phyloP scores from a whole-genome alignment of 2,329 filamentous ascomycete genomes.

The Xylaria sp. region DNA sequence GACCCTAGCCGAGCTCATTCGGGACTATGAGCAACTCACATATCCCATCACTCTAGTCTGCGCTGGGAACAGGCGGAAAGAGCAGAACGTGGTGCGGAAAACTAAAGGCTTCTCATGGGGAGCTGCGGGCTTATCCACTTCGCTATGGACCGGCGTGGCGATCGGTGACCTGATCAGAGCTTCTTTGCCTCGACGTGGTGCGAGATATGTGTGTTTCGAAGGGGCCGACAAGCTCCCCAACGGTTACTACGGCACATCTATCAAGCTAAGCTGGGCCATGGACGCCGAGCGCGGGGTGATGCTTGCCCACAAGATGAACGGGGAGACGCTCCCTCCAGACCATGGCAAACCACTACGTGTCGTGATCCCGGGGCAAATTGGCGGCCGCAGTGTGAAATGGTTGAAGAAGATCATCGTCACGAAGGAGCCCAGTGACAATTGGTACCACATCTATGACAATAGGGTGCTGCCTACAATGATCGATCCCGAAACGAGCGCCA shows the following conservation, averaged over 20 bases:
- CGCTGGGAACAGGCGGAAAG: slow-evolving; percentile 90
- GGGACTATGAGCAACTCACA: slow-evolving; percentile 82
- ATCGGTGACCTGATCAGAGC: slow-evolving; percentile 76
- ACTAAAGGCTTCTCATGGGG: slow-evolving; percentile 97
- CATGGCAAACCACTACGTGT: slow-evolving; percentile 86
- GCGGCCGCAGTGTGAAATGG: slow-evolving; percentile 94
- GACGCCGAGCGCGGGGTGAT: slow-evolving; percentile 86
- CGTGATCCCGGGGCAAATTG: slow-evolving; percentile 91
- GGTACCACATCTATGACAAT: slow-evolving; percentile 97
- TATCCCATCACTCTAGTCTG: slow-evolving; percentile 91
- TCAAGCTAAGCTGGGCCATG: slow-evolving; percentile 89
- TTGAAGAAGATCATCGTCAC: slow-evolving; percentile 84
- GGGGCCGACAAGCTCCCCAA: slow-evolving; percentile 90
- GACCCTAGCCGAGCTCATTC: slow-evolving; percentile 76
- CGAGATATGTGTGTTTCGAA: slow-evolving; percentile 89
- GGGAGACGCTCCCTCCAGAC: slow-evolving; percentile 80
- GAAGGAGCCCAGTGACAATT: slow-evolving; percentile 83
- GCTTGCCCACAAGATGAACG: slow-evolving; percentile 92
- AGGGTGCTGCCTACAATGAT: slow-evolving; percentile 88
- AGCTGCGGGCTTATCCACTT: slow-evolving; percentile 85
- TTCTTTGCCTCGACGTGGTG: slow-evolving; percentile 75
- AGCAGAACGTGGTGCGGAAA: slow-evolving; percentile 91
- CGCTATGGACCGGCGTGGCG: slow-evolving; percentile 85
- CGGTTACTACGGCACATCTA: slow-evolving; percentile 86
- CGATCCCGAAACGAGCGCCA: slow-evolving; percentile 80